A percentile compares a stretch with the other conserved stretches of the same genome.
Conservation (phyloP, 176 grass and related monocot species). For the Saccharum spontaneum region DNA sequence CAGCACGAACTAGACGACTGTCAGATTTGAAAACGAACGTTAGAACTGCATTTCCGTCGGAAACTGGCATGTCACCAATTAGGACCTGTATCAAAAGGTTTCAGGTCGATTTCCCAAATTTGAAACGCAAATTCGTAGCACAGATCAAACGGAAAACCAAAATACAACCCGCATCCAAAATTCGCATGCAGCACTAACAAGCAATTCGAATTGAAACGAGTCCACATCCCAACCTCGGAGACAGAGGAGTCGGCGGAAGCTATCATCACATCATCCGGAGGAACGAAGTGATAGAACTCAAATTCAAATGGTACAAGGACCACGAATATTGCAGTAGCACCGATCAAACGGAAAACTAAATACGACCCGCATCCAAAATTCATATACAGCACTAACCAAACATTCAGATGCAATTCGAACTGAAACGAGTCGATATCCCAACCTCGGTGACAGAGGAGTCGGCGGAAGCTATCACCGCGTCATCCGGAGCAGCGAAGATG, state of each 20-base stretch:
- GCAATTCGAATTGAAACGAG: not conserved
- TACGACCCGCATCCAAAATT: not conserved
- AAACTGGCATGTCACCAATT: not conserved
- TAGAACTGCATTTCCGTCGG: not conserved
- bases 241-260: not conserved
- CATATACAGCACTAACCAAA: not conserved
- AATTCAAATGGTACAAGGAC: no score
- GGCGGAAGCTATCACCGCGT: not conserved
- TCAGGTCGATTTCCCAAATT: not conserved
- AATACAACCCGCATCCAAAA: not conserved
- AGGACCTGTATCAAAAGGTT: not conserved
- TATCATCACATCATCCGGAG: not conserved
- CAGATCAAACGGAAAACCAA: not conserved
- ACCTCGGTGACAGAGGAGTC: conserved; percentile 31
- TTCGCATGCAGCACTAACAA: not conserved
- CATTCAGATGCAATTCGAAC: not conserved
- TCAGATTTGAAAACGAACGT: not conserved
- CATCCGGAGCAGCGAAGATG: not conserved
- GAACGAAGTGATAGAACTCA: not conserved
- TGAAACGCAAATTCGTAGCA: not conserved
- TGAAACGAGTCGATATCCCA: not conserved
- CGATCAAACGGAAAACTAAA: not conserved
- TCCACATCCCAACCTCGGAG: conserved; percentile 3
- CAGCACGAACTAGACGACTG: not conserved
- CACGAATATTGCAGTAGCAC: not conserved